Evolutionary conservation across 2,329 filamentous ascomycete genomes (phyloP).

Genomic region (Fusarium sp.): DNA sequence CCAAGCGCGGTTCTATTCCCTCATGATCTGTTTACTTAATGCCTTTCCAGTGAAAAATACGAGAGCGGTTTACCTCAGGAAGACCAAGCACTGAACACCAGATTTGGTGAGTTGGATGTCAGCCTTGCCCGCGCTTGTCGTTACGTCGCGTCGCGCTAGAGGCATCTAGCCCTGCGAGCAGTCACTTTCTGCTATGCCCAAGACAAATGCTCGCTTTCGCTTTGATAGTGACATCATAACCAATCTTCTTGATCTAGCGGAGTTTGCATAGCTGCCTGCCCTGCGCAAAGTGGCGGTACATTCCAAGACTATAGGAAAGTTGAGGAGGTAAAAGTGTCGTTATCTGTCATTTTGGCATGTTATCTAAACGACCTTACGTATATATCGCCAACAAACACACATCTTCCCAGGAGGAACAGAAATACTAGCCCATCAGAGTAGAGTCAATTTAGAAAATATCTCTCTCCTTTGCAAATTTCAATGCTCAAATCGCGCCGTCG

Average conservation of each 20-base stretch:
- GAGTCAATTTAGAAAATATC: fast-evolving
- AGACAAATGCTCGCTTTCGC: background rate
- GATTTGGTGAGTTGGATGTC: background rate
- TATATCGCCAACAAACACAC: fast-evolving
- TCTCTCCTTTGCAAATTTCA: too few relatives aligned
- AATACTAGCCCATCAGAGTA: fast-evolving
- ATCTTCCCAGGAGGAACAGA: background rate
- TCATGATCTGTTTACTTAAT: too few relatives aligned
- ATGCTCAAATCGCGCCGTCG: background rate
- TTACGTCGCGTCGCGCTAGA: background rate
- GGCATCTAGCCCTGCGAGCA: background rate
- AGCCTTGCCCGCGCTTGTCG: background rate
- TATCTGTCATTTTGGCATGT: fast-evolving
- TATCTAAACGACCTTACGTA: fast-evolving
- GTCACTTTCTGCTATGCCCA: background rate
- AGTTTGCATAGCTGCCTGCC: background rate
- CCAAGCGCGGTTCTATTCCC: fast-evolving
- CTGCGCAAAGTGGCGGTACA: background rate
- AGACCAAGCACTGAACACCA: too few relatives aligned
- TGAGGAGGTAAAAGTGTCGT: fast-evolving
- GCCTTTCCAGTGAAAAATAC: too few relatives aligned
- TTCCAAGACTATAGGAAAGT: fast-evolving
- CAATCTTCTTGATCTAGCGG: too few relatives aligned
- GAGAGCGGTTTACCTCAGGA: too few relatives aligned
- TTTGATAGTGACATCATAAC: background rate